Evolutionary conservation across 2,329 filamentous ascomycete species (phyloP).

Genomic region (Trichoderma aggressivum): DNA sequence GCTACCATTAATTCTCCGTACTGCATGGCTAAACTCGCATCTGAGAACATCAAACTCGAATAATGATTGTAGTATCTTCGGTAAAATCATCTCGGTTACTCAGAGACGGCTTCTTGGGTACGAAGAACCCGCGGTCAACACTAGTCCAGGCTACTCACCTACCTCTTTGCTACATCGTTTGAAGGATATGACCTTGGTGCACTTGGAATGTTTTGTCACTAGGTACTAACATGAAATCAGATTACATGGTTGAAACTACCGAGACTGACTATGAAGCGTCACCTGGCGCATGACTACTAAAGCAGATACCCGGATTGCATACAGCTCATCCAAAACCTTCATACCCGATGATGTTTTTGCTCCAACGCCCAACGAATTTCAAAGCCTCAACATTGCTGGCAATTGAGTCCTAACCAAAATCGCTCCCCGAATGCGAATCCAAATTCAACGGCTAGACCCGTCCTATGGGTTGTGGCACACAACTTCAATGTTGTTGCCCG

Average conservation of each 20-base stretch:
- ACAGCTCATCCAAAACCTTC: background rate
- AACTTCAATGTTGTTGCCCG: constrained; percentile 52
- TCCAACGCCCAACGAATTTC: background rate
- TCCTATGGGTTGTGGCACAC: constrained; percentile 26
- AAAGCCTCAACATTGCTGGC: background rate
- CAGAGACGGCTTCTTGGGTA: background rate
- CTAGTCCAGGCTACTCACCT: background rate
- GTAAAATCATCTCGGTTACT: background rate
- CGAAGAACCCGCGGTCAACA: background rate
- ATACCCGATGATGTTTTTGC: background rate
- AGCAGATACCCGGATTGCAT: background rate
- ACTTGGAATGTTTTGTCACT: background rate
- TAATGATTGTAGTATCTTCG: background rate
- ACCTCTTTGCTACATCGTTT: background rate
- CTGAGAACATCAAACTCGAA: background rate
- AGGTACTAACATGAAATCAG: background rate
- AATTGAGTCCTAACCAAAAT: background rate
- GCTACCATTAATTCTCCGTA: background rate
- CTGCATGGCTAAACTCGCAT: background rate
- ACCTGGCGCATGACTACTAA: background rate
- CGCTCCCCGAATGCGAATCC: background rate
- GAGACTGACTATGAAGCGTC: background rate
- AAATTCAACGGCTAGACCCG: background rate
- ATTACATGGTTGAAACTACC: background rate
- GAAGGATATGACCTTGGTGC: background rate